A percentile compares a stretch with the other conserved stretches of the same genome.
phyloP scores from a whole-genome alignment of 2,329 filamentous ascomycete species.

The Pyricularia grisea region DNA sequence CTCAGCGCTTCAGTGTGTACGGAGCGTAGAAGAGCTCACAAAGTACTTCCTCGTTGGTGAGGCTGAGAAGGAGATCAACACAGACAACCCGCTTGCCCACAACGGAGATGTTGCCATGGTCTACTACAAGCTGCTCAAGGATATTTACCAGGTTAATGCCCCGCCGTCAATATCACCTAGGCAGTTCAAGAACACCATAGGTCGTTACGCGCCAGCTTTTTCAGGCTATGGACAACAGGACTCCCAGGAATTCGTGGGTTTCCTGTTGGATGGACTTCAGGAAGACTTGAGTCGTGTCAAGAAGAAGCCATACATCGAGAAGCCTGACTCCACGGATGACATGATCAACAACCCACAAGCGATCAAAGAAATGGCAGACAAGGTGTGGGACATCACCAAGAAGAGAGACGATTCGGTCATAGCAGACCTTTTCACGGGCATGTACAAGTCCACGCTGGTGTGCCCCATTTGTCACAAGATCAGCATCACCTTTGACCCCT shows the following conservation, averaged over 20 bases:
- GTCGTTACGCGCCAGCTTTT: conserved; percentile 74
- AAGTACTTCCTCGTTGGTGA: conserved; percentile 76
- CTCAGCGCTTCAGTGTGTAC: conserved; percentile 87
- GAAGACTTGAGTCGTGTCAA: conserved; percentile 90
- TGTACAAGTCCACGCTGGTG: conserved; percentile 96
- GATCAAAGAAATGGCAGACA: conserved; percentile 75
- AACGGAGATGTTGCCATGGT: conserved; percentile 78
- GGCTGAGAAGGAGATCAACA: conserved; percentile 75
- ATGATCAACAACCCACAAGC: conserved; percentile 78
- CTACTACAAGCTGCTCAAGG: conserved; percentile 66
- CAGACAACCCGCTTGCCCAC: conserved; percentile 75
- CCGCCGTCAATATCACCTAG: conserved; percentile 65
- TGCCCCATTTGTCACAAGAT: conserved; percentile 89
- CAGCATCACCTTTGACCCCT: conserved; percentile 97
- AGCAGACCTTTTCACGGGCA: conserved; percentile 89
- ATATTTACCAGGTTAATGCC: conserved; percentile 65
- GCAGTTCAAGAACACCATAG: conserved; percentile 74
- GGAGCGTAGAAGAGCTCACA: conserved; percentile 86
- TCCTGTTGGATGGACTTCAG: conserved; percentile 86
- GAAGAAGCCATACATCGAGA: conserved; percentile 96
- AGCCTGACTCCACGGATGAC: conserved; percentile 94
- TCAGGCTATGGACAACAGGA: conserved; percentile 95
- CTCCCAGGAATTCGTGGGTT: conserved; percentile 93
- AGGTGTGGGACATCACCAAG: conserved; percentile 87
- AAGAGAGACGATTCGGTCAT: conserved; percentile 91